phyloP scores from a whole-genome alignment of 1,139 yeast species.

The Geotrichum candidum region DNA sequence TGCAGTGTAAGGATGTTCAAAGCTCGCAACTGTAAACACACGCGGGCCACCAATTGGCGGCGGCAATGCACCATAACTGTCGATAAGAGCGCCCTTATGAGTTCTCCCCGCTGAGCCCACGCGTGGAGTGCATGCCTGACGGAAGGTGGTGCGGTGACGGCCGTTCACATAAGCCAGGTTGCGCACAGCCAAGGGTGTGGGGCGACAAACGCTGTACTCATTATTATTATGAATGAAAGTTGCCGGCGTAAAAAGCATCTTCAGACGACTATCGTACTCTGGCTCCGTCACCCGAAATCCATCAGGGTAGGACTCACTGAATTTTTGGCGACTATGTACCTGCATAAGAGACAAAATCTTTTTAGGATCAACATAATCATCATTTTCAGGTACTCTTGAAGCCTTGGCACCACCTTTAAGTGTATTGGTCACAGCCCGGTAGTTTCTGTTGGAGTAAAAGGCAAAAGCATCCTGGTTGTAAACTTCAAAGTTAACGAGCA shows the following conservation, averaged over 20 bases:
- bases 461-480: conserved; percentile 27
- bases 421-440: conserved; percentile 4
- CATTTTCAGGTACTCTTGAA: background rate
- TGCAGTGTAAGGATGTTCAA: conserved; percentile 10
- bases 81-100: background rate
- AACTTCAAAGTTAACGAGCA: conserved; percentile 24
- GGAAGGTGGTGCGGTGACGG: background rate
- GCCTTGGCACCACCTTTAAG: conserved; percentile 9
- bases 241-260: background rate
- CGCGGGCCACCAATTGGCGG: background rate
- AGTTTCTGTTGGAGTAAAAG: conserved; percentile 24
- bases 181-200: conserved; percentile 8
- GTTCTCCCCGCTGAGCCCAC: background rate
- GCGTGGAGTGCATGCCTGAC: conserved; percentile 6
- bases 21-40: conserved; percentile 1
- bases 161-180: conserved; percentile 8
- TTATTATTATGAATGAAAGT: background rate
- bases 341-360: conserved; percentile 7
- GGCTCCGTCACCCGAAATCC: conserved; percentile 2
- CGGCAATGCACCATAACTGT: background rate
- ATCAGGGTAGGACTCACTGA: conserved; percentile 11
- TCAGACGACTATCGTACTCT: background rate
- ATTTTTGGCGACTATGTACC: conserved; percentile 11
- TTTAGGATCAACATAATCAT: conserved; percentile 1
- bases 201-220: conserved; percentile 6